Evolutionary conservation across 2,329 filamentous ascomycete species (phyloP), one percentile per base, ranked within the genome.

Genomic region (Sclerotinia spermophila): DNA sequence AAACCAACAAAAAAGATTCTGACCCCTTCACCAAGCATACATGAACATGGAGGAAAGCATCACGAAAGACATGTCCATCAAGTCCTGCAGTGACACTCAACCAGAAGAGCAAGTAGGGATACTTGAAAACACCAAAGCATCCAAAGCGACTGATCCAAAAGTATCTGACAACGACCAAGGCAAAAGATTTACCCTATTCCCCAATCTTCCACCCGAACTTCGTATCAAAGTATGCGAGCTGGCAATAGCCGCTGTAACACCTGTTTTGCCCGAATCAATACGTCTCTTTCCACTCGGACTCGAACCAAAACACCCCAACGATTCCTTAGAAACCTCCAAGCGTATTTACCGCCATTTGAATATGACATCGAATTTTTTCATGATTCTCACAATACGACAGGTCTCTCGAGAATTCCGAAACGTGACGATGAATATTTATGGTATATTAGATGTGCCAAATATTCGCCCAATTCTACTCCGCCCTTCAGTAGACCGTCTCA

Each of bases 111-210:
- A 45, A 33, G 13, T 33, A n/a, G n/a, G 24, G 15, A 45, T 33
- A 33, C 10, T 33, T 21, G 5, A 42, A 4, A 33, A 8, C 27
- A n/a, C 4, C 2, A n/a, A 35, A 17, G 8, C 3, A 62, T 11
- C 30, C 4, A 15, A n/a, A n/a, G 11, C 10, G n/a, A 45, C 21
- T 17, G 5, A 21, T 35, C 10, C 10, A 33, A 10, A 17, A n/a
- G 10, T 15, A 11, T 30, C 5, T n/a, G 11, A 1, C 3, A 1
- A n/a, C 11, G 7, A 10, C 11, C 11, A 24, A 5, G 10, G 1
- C 10, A 44, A 17, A 13, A 33, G 19, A n/a, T n/a, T 19, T 4
- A 35, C 21, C 1, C 33, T 33, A 2, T 48, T 35, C 3, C 2
- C 15, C 27, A 17, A 24, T 3, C 27, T 62, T 45, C 19, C 8